Base-by-base conservation (phyloP, 2,329 filamentous ascomycete genomes). In the Cladorrhinum sp. region DNA sequence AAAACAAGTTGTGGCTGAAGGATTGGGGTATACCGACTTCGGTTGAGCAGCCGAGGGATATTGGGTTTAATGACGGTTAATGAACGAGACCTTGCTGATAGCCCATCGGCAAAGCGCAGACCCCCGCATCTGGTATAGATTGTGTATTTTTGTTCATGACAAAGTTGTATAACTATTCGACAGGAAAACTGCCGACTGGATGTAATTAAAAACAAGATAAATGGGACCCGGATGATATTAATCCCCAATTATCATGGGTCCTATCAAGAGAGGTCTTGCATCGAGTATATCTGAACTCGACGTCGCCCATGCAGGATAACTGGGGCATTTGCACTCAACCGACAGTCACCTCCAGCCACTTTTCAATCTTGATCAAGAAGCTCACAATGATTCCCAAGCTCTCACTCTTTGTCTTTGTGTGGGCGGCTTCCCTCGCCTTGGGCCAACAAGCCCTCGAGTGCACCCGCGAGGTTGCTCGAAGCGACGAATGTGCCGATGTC, bases 401-500 rank as follows among this genome's bases (percentile, higher is more conserved):
- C 39, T 39, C 69, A 21, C 46, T 69, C 28, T 53, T 60, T 6
- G 59, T 72, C 24, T 21, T 67, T 7, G 53, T 70, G 50, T 10
- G 71, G 21, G 69, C 65, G 57, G 56, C 70, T 6, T 58, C 66
- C 21, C 21, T 64, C 7, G 66, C 61, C 7, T 21, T 68, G 1
- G 65, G 67, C 18, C 74, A 77, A 46, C 18, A 64, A 1, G 56
- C 66, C 6, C 67, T 70, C 1, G 73, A 69, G 16, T 77, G 74
- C 64, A 74, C 70, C 16, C 58, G 58, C 18, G 73, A 76, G 18
- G 70, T 76, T 8, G 71, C 71, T 1, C 67, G 65, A 2, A 73
- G 70, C 10, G 72, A 76, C 51, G 74, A 77, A 26, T 77, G 75
- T 54, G 73, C 73, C 18, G 73, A 70, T 36, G 75, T 77, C 30